Base-by-base conservation (phyloP, 768 basidiomycete species). In the Hysterangium stoloniferum region DNA sequence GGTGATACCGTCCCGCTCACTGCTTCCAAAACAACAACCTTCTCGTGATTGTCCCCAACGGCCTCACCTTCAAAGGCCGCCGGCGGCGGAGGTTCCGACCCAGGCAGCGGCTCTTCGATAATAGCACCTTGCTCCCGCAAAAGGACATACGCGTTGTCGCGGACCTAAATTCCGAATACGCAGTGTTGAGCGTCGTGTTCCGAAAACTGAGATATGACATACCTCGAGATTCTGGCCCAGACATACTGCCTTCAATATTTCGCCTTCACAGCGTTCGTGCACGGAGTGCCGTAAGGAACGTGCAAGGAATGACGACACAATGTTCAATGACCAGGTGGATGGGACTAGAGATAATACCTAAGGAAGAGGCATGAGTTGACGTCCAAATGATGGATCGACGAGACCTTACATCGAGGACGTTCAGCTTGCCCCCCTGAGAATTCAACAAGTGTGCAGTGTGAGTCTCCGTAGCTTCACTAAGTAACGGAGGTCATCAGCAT, bases 161-260 rank as follows among this genome's bases (percentile, higher is more conserved):
- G 73, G 20, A 82, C 73, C 78, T 81, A 50, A 3, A 15, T 1
- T 2, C 15, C n/a, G n/a, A n/a, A n/a, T n/a, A n/a, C n/a, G n/a
- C n/a, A n/a, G 19, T 32, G 31, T 9, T n/a, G 48, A 42, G 31
- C 22, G n/a, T n/a, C n/a, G n/a, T n/a, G n/a, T n/a, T 34, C 7
- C 32, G 29, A 3, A 20, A 34, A 5, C 25, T 52, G 32, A 38
- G 35, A 17, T 31, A 45, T 31, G 22, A 58, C 61, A 19, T 54
- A 79, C 82, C 53, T 80, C 78, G 29, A 90, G 73, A 59, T 94
- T 94, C 63, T 93, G 84, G 2, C 83, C 86, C 7, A 79, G 75
- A 56, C 79, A 78, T 51, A 95, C 73, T 15, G 80, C 79, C 64
- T 88, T 94, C 51, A 93, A 64, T 45, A 95, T 83, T 61, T 79